Evolutionary conservation across 352 stramenopile genomes (phyloP).

Genomic region (Plasmopara halstedii): DNA sequence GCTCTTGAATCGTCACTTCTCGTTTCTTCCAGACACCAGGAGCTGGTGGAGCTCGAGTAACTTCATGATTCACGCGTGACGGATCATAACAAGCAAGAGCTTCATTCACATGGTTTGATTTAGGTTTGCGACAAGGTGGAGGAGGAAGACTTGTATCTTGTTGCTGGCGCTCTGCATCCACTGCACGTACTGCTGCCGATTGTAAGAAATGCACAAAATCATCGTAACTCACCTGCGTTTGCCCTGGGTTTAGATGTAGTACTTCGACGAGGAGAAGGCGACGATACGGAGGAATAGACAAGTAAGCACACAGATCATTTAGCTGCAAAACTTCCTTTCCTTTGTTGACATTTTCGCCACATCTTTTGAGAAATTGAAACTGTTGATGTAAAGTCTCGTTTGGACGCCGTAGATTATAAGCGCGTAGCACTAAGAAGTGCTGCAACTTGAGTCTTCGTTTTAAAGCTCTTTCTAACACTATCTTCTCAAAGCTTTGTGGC

Average conservation of each 20-base stretch:
- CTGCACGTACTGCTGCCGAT: constrained; percentile 40
- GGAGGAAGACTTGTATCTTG: constrained; percentile 11
- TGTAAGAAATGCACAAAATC: constrained; percentile 64
- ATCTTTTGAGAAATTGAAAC: constrained; percentile 45
- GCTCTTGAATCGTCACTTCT: constrained; percentile 81
- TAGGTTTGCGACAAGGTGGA: constrained; percentile 12
- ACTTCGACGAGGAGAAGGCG: constrained; percentile 47
- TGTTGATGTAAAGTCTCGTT: constrained; percentile 60
- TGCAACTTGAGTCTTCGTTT: constrained; percentile 59
- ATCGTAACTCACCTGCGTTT: constrained; percentile 40
- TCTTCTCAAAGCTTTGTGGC: constrained; percentile 1
- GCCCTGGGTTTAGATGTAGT: constrained; percentile 31
- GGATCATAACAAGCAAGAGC: constrained; percentile 41
- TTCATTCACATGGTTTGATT: neutral
- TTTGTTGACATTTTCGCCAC: constrained; percentile 8
- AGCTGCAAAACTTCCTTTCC: constrained; percentile 35
- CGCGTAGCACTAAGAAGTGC: constrained; percentile 72
- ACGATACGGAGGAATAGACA: constrained; percentile 60
- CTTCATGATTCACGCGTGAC: constrained; percentile 28
- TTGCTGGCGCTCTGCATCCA: constrained; percentile 30
- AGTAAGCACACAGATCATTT: constrained; percentile 55
- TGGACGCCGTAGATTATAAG: constrained; percentile 65
- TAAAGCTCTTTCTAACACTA: constrained; percentile 6
- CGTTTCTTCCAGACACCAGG: constrained; percentile 83
- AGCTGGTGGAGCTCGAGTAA: constrained; percentile 37